phyloP scores from a whole-genome alignment of 2,329 filamentous ascomycete genomes.

The Tolypocladium cylindrosporum region DNA sequence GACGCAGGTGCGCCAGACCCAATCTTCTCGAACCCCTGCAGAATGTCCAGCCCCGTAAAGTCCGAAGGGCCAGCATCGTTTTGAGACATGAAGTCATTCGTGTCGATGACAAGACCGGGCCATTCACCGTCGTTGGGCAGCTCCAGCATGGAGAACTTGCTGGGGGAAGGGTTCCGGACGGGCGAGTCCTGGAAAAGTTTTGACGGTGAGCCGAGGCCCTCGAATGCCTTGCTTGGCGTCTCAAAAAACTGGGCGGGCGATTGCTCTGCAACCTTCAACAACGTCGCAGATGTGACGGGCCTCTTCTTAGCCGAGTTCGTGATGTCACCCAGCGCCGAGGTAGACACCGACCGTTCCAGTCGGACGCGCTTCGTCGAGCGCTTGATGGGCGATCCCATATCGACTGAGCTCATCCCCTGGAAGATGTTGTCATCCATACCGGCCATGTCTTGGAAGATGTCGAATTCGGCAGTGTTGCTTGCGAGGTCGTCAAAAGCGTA shows the following conservation, averaged over 20 bases:
- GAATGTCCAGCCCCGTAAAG: conserved; percentile 55
- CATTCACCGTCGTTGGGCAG: conserved; percentile 28
- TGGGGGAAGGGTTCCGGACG: conserved; percentile 33
- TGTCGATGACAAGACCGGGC: conserved; percentile 22
- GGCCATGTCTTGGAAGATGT: conserved; percentile 45
- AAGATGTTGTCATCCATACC: conserved; percentile 18
- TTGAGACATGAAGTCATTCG: conserved; percentile 29
- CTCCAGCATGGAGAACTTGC: conserved; percentile 33
- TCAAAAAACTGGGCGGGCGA: conserved; percentile 31
- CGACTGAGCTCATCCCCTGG: conserved; percentile 33
- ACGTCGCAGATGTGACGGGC: conserved; percentile 37
- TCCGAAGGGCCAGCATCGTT: conserved; percentile 46
- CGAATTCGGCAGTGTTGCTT: conserved; percentile 43
- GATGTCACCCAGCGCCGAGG: conserved; percentile 51
- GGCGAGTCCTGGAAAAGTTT: conserved; percentile 34
- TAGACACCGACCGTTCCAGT: conserved; percentile 53
- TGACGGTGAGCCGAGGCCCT: conserved; percentile 44
- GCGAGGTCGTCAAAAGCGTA: conserved; percentile 40
- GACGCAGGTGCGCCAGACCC: conserved; percentile 34
- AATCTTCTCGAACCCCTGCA: conserved; percentile 69
- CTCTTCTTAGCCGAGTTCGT: conserved; percentile 43
- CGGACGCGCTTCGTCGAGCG: conserved; percentile 49
- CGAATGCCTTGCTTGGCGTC: conserved; percentile 49
- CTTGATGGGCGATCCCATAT: conserved; percentile 58
- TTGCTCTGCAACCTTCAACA: conserved; percentile 37